Evolutionary conservation across 2,329 filamentous ascomycete species (phyloP), one percentile per base, ranked within the genome.

Genomic region (Emydomyces testavorans): DNA sequence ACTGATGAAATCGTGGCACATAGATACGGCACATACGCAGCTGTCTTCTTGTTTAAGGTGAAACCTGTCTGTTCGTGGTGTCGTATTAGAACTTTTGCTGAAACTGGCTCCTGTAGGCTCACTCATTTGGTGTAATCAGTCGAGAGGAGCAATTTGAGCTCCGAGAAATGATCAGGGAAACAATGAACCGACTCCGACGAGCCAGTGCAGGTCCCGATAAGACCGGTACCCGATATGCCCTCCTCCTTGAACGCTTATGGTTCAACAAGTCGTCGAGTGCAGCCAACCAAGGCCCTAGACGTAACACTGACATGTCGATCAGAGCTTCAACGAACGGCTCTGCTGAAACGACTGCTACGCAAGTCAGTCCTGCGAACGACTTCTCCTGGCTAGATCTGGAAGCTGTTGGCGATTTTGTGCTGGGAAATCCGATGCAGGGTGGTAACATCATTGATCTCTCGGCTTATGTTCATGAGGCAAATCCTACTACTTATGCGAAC

Each of bases 41-140:
- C 78, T 1, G 77, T 80, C 1, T 82, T 82, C 52, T 60, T 82
- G 4, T 82, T 80, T 66, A 82, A 82, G 64, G 75, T 75, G 58
- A 26, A 15, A 18, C 13, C 28, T 26, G 16, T 21, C 23, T 13
- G 7, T 21, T 13, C 18, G 29, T 5, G 2, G 10, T 11, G n/a
- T n/a, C n/a, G n/a, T n/a, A n/a, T n/a, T 21, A n/a, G 13, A 11
- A 29, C 4, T 34, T 26, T 21, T n/a, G n/a, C 29, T 48, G 21
- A 35, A 21, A 43, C 26, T 20, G 26, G 26, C 16, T 6, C 40
- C 16, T 20, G 18, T 21, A 74, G 71, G 75, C 75, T 5, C 71
- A 76, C 31, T 73, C 75, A 1, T 78, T 78, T 11, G 77, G 77
- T 4, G 76, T 78, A 26, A 73, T 81, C 58, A 69, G 67, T n/a